Percentiles rank a stretch among this genome's conserved stretches.
Evolutionary conservation across 2,329 filamentous ascomycete genomes (phyloP).

Genomic region (Aspergillus viridinutans): DNA sequence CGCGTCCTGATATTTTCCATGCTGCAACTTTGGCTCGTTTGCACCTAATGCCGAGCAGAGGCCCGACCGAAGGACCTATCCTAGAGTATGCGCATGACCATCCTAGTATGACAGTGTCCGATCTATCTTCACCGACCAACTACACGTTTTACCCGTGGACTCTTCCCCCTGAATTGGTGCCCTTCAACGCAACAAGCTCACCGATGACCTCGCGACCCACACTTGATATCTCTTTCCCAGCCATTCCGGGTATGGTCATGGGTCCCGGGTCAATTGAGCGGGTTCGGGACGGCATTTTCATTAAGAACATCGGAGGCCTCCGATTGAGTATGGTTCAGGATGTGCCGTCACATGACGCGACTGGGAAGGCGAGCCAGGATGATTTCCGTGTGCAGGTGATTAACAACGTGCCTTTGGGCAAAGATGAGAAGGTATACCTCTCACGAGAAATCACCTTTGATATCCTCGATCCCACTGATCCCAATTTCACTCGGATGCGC

Average conservation of each 20-base stretch:
- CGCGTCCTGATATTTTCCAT: slow-evolving; percentile 78
- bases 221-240: slow-evolving; percentile 65
- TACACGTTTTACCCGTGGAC: slow-evolving; percentile 93
- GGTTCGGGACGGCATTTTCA: slow-evolving; percentile 55
- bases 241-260: slow-evolving; percentile 46
- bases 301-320: slow-evolving; percentile 59
- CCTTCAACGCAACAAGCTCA: slow-evolving; percentile 70
- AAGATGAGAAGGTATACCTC: slow-evolving; percentile 82
- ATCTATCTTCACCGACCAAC: slow-evolving; percentile 62
- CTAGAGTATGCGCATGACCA: slow-evolving; percentile 52
- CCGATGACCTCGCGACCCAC: slow-evolving; percentile 67
- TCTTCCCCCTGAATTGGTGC: slow-evolving; percentile 69
- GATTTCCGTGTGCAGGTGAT: slow-evolving; percentile 66
- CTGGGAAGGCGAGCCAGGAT: slow-evolving; percentile 21
- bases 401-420: slow-evolving; percentile 74
- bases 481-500: slow-evolving; percentile 74
- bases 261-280: slow-evolving; percentile 52
- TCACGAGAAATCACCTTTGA: slow-evolving; percentile 70
- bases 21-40: slow-evolving; percentile 80
- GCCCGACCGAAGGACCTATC: slow-evolving; percentile 56
- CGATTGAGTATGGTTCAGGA: slow-evolving; percentile 50
- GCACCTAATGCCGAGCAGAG: slow-evolving; percentile 62
- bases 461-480: slow-evolving; percentile 62
- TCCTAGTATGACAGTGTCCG: slow-evolving; percentile 53
- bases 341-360: slow-evolving; percentile 25